Evolutionary conservation across 352 stramenopile genomes (phyloP).

Genomic region (Sclerospora graminicola): DNA sequence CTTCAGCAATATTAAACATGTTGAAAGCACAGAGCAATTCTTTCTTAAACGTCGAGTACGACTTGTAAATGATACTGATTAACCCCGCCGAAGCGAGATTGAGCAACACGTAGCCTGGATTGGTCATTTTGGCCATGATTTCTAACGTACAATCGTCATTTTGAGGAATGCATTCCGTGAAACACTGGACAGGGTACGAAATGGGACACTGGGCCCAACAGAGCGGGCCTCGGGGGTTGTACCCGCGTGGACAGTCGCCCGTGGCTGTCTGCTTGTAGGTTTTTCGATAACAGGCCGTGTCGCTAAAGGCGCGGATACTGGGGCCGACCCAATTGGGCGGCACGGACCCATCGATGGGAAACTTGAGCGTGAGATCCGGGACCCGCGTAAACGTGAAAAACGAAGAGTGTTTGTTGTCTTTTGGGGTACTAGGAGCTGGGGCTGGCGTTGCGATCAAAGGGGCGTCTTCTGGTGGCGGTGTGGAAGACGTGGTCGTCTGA

Average conservation of each 20-base stretch:
- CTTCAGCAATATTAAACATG: constrained; percentile 35
- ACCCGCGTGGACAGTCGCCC: constrained; percentile 25
- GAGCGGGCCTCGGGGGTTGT: constrained; percentile 26
- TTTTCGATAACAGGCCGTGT: constrained; percentile 32
- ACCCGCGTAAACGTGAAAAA: constrained; percentile 16
- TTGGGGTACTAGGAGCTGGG: not conserved
- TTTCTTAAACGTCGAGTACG: constrained; percentile 28
- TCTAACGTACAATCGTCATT: constrained; percentile 49
- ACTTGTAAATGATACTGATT: constrained; percentile 33
- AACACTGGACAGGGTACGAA: constrained; percentile 62
- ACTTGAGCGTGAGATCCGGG: constrained; percentile 8
- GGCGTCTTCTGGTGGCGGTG: too few species aligned
- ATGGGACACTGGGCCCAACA: constrained; percentile 69
- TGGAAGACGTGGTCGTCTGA: too few species aligned
- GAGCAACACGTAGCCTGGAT: constrained; percentile 39
- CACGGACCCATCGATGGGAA: constrained; percentile 2
- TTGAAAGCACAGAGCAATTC: constrained; percentile 40
- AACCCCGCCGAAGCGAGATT: constrained; percentile 41
- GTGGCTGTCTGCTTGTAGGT: constrained; percentile 20
- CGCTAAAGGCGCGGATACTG: not conserved
- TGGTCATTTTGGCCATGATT: constrained; percentile 37
- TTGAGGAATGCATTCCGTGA: constrained; percentile 56
- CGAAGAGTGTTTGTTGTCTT: constrained; percentile 5
- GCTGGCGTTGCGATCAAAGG: too few species aligned
- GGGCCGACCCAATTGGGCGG: constrained; percentile 1